Conservation (phyloP, 1,284 basidiomycete genomes). For the Volvariella volvacea region DNA sequence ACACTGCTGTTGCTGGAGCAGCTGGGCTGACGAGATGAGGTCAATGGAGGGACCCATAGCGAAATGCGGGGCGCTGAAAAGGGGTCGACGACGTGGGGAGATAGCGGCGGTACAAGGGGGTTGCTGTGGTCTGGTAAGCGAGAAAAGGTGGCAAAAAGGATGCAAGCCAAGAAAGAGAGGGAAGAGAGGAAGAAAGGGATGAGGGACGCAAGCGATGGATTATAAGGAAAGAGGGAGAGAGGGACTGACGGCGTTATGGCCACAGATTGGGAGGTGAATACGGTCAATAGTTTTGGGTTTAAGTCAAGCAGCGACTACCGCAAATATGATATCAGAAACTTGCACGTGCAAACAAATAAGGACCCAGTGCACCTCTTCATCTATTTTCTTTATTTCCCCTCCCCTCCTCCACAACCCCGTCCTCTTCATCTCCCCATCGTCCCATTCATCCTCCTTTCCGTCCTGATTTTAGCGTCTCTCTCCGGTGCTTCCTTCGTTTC, state of each 20-base stretch:
- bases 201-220: background rate
- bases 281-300: slow-evolving; percentile 11
- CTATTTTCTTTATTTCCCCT: slow-evolving; percentile 5
- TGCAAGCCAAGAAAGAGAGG: background rate
- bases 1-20: slow-evolving; percentile 16
- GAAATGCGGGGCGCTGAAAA: background rate
- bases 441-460: slow-evolving; percentile 1
- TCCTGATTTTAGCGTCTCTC: background rate
- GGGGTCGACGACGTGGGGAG: background rate
- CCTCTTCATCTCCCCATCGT: too few species aligned
- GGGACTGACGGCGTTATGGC: background rate
- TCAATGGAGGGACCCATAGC: background rate
- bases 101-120: background rate
- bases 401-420: background rate
- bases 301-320: too few species aligned
- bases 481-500: too few species aligned
- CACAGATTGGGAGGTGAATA: background rate
- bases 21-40: slow-evolving; percentile 10
- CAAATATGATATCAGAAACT: slow-evolving; percentile 8
- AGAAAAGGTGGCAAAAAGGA: too few species aligned
- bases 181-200: background rate
- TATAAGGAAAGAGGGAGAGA: slow-evolving; percentile 6
- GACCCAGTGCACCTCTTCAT: too few species aligned
- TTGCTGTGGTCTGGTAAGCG: background rate
- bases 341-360: background rate